Evolutionary conservation across 2,329 filamentous ascomycete genomes (phyloP).

Genomic region (Fusarium sp.): DNA sequence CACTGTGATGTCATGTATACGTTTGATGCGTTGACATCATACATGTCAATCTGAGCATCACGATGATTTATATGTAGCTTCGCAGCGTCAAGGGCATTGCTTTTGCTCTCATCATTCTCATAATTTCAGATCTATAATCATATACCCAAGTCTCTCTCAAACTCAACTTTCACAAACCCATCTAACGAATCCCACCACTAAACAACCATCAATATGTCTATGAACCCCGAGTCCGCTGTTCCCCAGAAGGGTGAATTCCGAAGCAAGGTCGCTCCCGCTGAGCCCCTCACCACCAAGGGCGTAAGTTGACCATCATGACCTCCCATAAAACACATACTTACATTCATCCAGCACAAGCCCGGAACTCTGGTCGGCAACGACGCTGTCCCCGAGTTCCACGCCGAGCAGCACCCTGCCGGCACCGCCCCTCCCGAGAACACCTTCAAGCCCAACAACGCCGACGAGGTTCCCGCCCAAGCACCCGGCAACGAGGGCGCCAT

Average conservation of each 20-base stretch:
- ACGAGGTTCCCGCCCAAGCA: conserved; percentile 53
- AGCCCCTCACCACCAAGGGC: conserved; percentile 65
- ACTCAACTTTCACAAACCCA: neutral
- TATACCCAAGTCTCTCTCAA: neutral
- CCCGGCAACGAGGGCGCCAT: conserved; percentile 43
- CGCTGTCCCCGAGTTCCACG: conserved; percentile 69
- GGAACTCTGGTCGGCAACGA: conserved; percentile 71
- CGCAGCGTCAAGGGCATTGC: neutral
- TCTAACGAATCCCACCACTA: neutral
- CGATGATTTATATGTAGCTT: conserved; percentile 21
- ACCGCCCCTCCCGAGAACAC: conserved; percentile 65
- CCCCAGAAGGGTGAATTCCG: conserved; percentile 66
- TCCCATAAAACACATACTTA: conserved; percentile 17
- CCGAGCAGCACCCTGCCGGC: conserved; percentile 69
- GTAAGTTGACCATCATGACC: conserved; percentile 54
- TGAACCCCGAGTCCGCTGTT: conserved; percentile 64
- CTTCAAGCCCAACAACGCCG: conserved; percentile 54
- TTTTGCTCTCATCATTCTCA: conserved; percentile 3
- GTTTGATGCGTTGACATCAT: conserved; percentile 31
- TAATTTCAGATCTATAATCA: neutral
- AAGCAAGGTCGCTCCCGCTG: conserved; percentile 60
- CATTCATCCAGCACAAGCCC: conserved; percentile 66
- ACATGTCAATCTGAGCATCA: conserved; percentile 2
- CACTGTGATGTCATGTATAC: conserved; percentile 34
- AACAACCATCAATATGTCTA: conserved; percentile 53